Evolutionary conservation across 2,329 filamentous ascomycete species (phyloP), one percentile per base, ranked within the genome.

Genomic region (Fusarium armeniacum): DNA sequence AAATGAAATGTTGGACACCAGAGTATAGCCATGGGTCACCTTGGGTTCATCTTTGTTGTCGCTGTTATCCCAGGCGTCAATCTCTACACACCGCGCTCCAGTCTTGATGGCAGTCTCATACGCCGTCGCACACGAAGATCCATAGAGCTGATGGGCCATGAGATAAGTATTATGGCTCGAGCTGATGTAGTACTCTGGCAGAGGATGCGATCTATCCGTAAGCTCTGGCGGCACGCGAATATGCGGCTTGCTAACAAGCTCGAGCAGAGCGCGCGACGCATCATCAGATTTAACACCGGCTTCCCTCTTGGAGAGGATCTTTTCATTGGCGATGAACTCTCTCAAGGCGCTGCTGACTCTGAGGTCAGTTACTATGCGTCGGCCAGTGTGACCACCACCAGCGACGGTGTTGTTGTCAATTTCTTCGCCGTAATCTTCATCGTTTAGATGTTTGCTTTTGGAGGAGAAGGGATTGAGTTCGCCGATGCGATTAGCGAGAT

Each of bases 101-200:
- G 88, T 86, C 32, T 79, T 81, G 18, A 93, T 80, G 0, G 89
- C 88, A 8, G 83, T 87, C 72, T 89, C 84, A 74, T 93, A 93
- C 0, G 89, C 90, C 6, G 83, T 80, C 10, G 88, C 88, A 4
- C 86, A 87, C 3, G 89, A 90, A 24, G 81, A 81, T 6, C 90
- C 90, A 71, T 84, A 90, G 3, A 93, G 85, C 78, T 93, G 90
- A 76, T 92, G 89, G 0, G 89, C 90, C 72, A 89, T 82, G 28
- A 93, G 81, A 72, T 93, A 93, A 0, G 90, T 93, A 78, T 93
- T 93, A 80, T 93, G 90, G 68, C 88, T 91, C 6, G 89, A 91
- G 78, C 88, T 91, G 79, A 93, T 87, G 74, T 89, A 92, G 78
- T 93, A 93, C 69, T 91, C 89, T 3, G 89, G 86, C 24, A 93